Evolutionary conservation across 1,284 basidiomycete species (phyloP), one percentile per base, ranked within the genome.

Genomic region (Cutaneotrichosporon sp.): DNA sequence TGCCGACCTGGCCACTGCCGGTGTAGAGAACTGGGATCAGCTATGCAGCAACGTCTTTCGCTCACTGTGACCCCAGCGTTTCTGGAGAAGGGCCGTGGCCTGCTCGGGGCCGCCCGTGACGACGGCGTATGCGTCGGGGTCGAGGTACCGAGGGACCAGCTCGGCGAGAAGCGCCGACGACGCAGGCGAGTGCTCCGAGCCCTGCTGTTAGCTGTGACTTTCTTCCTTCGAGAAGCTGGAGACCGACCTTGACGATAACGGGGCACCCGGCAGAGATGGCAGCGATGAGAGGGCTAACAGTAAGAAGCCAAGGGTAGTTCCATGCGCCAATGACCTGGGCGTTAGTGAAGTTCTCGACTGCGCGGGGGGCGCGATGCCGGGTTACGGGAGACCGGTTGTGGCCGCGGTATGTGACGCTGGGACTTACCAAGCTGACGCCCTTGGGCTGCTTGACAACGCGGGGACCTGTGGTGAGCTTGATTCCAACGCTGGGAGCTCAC

Each of bases 41-140:
- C 37, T 31, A 8, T n/a, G 0, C n/a, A 17, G 33, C 1, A 12
- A 9, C 5, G 11, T 2, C 19, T 27, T 26, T 26, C 3, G 78
- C 83, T 66, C 62, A 90, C 89, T 86, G 61, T 91, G 89, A 61
- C 87, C 90, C 88, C 90, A 96, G 49, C 80, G 82, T 33, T 89
- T 78, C 62, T 90, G 86, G 10, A 96, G 78, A 5, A 92, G 70
- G 78, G 80, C 85, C 27, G 85, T 86, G 0, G 85, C 84, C 72
- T 91, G 85, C 0, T 84, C 78, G 2, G 90, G 75, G 31, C 75
- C 85, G 5, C 92, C 92, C 60, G 87, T 83, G 31, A 93, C 84
- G 46, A 94, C 79, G 1, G 81, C 76, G 47, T 84, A 82, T 5
- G 86, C 75, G 44, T 86, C 83, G 0, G 79, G 75, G 71, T 94